Evolutionary conservation across 306 rosid species (phyloP), one percentile per base, ranked within the genome.

Genomic region (Citrullus amarus): DNA sequence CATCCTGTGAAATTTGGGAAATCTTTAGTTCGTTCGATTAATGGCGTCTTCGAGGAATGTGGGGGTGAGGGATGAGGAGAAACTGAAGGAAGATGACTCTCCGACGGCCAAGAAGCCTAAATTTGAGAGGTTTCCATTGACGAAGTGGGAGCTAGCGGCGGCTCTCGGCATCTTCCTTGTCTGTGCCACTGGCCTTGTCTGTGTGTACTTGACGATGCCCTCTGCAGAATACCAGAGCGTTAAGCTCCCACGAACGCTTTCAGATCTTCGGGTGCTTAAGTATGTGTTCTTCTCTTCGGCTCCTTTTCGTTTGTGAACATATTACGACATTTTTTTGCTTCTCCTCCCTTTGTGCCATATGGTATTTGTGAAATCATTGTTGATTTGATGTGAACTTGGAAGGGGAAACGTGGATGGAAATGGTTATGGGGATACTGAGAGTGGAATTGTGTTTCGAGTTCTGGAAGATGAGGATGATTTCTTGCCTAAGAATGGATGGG

Each of bases 201-300:
- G 96, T 86, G 77, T 95, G 86, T 92, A 89, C 89, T 86, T 83
- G 85, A 91, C 97, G 84, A 89, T 95, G 93, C 99, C 99, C 28
- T 63, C 92, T 15, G 82, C 97, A 18, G 91, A 86, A 60, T 88
- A 82, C 36, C 86, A 90, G 16, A 87, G 83, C 25, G 85, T 96
- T 75, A 96, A 86, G 87, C 86, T 96, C 57, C 99, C 99, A 4
- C 92, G 96, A 74, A 86, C 93, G 18, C 68, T 96, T 79, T 86
- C 97, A 48, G 99, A 92, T 88, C 97, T 96, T 72, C 97, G 99
- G 46, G 18, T 79, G 18, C 99, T 96, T 89, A 96, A 92, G 99
- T 96, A 81, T 43, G 80, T 83, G 44, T 51, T 28, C 4, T 32
- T 50, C 48, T 38, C 30, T 14, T 17, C 25, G 22, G 15, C 11